phyloP scores from a whole-genome alignment of 2,329 filamentous ascomycete genomes.

The Orbilia blumenaviensis region DNA sequence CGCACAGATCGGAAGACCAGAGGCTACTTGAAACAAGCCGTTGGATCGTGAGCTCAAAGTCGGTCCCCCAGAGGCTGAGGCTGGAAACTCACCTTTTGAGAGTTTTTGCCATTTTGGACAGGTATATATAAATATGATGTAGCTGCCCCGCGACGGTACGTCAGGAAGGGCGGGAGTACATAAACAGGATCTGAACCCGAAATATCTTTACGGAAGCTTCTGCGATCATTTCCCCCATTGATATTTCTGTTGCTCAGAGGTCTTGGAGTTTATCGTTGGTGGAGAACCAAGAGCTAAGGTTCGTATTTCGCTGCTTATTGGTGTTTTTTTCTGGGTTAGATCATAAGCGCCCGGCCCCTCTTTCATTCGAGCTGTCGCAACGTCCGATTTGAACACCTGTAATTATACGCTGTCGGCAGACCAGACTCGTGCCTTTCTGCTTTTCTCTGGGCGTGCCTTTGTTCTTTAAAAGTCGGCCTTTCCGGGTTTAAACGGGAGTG shows the following conservation, averaged over 20 bases:
- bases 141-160: not conserved
- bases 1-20: conserved; percentile 1
- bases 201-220: conserved; percentile 7
- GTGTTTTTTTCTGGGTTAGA: not conserved
- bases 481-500: not conserved
- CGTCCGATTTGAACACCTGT: not conserved
- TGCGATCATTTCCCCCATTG: conserved; percentile 5
- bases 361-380: not conserved
- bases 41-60: conserved; percentile 5
- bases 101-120: conserved; percentile 53
- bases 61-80: not conserved
- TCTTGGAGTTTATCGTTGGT: not conserved
- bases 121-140: conserved; percentile 29
- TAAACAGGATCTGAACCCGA: not conserved
- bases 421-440: not conserved
- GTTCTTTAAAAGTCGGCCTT: not conserved
- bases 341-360: conserved; percentile 29
- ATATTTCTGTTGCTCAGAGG: not conserved
- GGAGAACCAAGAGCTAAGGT: conserved; percentile 11
- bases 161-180: no score
- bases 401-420: conserved; percentile 4
- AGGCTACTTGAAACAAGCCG: conserved; percentile 15
- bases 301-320: conserved; percentile 19
- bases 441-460: not conserved
- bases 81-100: conserved; percentile 10